Conservation (phyloP, 495 filamentous ascomycete species). For the Elasticomyces elasticus region DNA sequence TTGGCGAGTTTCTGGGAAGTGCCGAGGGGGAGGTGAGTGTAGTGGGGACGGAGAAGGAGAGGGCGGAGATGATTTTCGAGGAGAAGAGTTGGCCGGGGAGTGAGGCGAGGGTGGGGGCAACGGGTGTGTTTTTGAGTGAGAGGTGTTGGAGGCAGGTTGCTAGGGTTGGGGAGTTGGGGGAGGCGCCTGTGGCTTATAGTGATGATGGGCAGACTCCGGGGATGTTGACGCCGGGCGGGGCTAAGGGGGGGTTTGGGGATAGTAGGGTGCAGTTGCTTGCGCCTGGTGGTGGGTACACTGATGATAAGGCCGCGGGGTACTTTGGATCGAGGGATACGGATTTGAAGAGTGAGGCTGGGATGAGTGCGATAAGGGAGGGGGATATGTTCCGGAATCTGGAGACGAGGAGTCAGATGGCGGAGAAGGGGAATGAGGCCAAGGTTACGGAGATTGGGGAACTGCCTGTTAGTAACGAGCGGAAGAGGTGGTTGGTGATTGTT, state of each 20-base stretch:
- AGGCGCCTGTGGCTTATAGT: constrained; percentile 38
- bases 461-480: constrained; percentile 66
- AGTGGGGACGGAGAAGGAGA: constrained; percentile 86
- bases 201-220: constrained; percentile 21
- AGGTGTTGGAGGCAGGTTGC: constrained; percentile 86
- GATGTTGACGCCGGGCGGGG: constrained; percentile 38
- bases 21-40: constrained; percentile 72
- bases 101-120: constrained; percentile 82
- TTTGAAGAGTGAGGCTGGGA: constrained; percentile 78
- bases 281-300: constrained; percentile 51
- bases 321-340: constrained; percentile 79
- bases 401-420: constrained; percentile 83
- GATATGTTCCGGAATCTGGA: constrained; percentile 99
- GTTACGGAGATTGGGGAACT: constrained; percentile 84
- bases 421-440: constrained; percentile 84
- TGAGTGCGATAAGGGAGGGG: constrained; percentile 74
- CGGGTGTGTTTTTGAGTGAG: constrained; percentile 92
- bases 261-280: constrained; percentile 64
- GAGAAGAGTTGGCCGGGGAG: constrained; percentile 85
- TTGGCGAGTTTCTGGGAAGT: constrained; percentile 86
- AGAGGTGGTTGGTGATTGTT: constrained; percentile 85
- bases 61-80: constrained; percentile 78
- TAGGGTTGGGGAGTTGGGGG: constrained; percentile 46
- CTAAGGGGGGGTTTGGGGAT: constrained; percentile 44
- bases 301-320: constrained; percentile 64